Conservation (phyloP, 2,329 filamentous ascomycete genomes). For the Orbilia oligospora region DNA sequence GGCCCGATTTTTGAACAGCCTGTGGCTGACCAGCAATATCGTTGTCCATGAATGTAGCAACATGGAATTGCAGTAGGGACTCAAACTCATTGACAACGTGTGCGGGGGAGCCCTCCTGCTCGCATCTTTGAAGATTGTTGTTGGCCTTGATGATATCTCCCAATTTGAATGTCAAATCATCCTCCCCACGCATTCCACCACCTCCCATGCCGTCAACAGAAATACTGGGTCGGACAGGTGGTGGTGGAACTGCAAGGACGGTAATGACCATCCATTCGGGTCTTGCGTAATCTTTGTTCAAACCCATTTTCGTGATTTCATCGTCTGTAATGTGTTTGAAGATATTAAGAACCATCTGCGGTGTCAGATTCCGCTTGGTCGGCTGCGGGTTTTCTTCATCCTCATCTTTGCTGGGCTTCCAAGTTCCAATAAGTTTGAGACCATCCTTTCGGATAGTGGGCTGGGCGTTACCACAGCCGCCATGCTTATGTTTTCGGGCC, state of each 20-base stretch:
- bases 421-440: slow-evolving; percentile 82
- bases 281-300: slow-evolving; percentile 94
- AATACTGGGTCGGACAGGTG: slow-evolving; percentile 95
- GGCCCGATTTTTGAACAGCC: slow-evolving; percentile 94
- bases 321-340: slow-evolving; percentile 86
- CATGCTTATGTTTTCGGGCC: slow-evolving; percentile 71
- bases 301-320: slow-evolving; percentile 86
- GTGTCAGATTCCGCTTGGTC: slow-evolving; percentile 85
- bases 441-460: slow-evolving; percentile 90
- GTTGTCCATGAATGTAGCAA: slow-evolving; percentile 99
- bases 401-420: slow-evolving; percentile 80
- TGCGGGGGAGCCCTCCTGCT: slow-evolving; percentile 89
- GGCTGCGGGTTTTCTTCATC: slow-evolving; percentile 78
- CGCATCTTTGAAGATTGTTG: slow-evolving; percentile 90
- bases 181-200: slow-evolving; percentile 88
- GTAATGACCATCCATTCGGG: slow-evolving; percentile 99
- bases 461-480: slow-evolving; percentile 94
- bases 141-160: slow-evolving; percentile 99
- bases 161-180: slow-evolving; percentile 99
- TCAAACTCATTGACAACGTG: slow-evolving; percentile 95
- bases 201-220: slow-evolving; percentile 95
- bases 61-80: slow-evolving; percentile 92
- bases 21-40: slow-evolving; percentile 96
- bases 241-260: slow-evolving; percentile 93
- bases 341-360: slow-evolving; percentile 86